phyloP scores from a whole-genome alignment of 345 rosid genomes.

The Acer campestre region DNA sequence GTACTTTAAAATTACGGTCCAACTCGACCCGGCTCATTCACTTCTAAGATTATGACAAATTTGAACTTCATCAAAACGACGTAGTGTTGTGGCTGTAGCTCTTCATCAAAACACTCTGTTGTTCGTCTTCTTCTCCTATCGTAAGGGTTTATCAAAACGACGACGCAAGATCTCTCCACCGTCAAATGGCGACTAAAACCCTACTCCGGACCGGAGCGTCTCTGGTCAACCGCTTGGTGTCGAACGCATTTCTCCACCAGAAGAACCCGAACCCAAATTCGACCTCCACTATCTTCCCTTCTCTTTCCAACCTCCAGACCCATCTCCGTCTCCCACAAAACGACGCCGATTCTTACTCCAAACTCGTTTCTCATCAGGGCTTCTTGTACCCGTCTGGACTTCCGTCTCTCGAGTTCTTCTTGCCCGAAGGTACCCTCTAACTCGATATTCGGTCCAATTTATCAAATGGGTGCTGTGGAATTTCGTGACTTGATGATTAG shows the following conservation, averaged over 20 bases:
- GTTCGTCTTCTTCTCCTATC: too few species aligned
- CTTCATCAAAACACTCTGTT: neutral
- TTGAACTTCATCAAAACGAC: neutral
- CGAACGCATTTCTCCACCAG: conserved; percentile 40
- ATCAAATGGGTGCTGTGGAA: neutral
- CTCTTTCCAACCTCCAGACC: conserved; percentile 47
- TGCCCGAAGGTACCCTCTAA: conserved; percentile 69
- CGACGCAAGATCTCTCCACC: neutral
- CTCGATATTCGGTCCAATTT: neutral
- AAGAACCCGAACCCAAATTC: conserved; percentile 31
- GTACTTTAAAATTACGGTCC: too few species aligned
- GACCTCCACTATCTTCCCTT: conserved; percentile 58
- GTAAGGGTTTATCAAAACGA: neutral
- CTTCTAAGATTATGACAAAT: too few species aligned
- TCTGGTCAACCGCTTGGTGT: conserved; percentile 50
- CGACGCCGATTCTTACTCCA: conserved; percentile 40
- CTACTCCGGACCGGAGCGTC: conserved; percentile 70
- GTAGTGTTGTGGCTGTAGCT: neutral
- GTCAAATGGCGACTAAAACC: conserved; percentile 68
- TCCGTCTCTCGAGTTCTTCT: conserved; percentile 84
- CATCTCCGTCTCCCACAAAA: conserved; percentile 38
- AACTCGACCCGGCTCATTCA: too few species aligned
- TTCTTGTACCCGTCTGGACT: conserved; percentile 79
- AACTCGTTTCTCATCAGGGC: conserved; percentile 36
- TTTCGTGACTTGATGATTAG: neutral